Evolutionary conservation across 306 rosid genomes (phyloP), one percentile per base, ranked within the genome.

Genomic region (Rubus idaeus): DNA sequence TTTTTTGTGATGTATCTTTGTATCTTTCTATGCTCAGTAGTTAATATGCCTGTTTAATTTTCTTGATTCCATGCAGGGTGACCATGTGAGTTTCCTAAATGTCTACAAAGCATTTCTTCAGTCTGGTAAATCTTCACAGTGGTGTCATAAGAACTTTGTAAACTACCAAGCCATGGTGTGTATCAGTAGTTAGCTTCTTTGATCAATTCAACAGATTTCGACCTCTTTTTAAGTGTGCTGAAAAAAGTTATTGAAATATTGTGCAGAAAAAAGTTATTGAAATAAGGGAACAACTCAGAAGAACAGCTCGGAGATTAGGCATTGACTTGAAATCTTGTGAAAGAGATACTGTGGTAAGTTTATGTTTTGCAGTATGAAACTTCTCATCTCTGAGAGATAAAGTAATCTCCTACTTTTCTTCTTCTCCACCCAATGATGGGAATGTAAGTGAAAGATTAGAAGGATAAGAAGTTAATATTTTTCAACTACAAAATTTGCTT

Each of bases 91-190:
- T 0, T 91, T 94, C 89, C 90, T 94, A 75, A 92, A 94, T 80
- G 89, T 94, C 75, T 90, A 90, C 72, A 94, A 94, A 83, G 97
- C 93, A 49, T 94, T 92, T 88, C 96, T 88, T 77, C 96, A 90
- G 86, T 91, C 96, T 83, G 86, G 97, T 74, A 94, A 91, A 89
- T 94, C 96, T 77, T 83, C 98, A 26, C 97, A 89, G 80, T 94
- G 98, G 98, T 91, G 98, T 79, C 91, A 94, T 81, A 94, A 83
- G 88, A 90, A 94, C 87, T 86, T 66, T 66, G 78, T 94, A 76
- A 94, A 94, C 88, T 94, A 91, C 84, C 97, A 91, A 14, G 93
- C 97, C 72, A 94, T 94, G 98, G 98, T 94, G 75, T 11, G 97
- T 84, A 74, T 72, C 51, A 40, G 53, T 20, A 73, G 9, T 70